A percentile compares a stretch with the other conserved stretches of the same genome.
Evolutionary conservation across 495 filamentous ascomycete species (phyloP).

Genomic region (Schizothecium vesticola): DNA sequence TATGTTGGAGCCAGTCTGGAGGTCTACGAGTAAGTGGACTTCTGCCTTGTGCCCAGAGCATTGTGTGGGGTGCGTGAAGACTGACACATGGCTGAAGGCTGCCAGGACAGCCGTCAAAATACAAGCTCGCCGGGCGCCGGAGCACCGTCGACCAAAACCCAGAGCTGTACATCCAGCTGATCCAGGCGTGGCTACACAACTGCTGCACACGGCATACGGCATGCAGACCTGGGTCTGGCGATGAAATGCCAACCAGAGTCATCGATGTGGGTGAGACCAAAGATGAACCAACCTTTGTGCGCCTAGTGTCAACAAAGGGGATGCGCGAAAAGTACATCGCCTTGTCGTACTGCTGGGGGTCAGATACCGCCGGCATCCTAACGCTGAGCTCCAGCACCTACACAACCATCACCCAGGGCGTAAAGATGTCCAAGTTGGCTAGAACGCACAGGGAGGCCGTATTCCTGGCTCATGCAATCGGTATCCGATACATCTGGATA

Average conservation of each 20-base stretch:
- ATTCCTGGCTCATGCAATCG: not conserved
- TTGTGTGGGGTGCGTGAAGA: no score
- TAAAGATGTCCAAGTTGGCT: not conserved
- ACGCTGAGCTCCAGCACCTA: constrained; percentile 2
- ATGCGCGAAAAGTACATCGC: constrained; percentile 6
- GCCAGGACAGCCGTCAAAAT: constrained; percentile 6
- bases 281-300: not conserved
- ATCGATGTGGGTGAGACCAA: constrained; percentile 4
- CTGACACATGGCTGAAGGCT: not conserved
- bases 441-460: constrained; percentile 5
- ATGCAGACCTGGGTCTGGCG: not conserved
- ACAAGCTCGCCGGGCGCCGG: constrained; percentile 1
- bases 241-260: constrained; percentile 8
- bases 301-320: constrained; percentile 3
- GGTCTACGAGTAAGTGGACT: not conserved
- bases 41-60: not conserved
- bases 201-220: constrained; percentile 1
- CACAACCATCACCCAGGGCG: not conserved
- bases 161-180: constrained; percentile 5
- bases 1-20: not conserved
- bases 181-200: constrained; percentile 1
- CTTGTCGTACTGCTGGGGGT: constrained; percentile 10
- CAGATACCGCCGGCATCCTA: constrained; percentile 3
- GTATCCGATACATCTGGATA: constrained; percentile 19
- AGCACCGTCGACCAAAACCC: constrained; percentile 7